Base-by-base conservation (phyloP, 805 yeast species). In the Ogataea haglerorum region DNA sequence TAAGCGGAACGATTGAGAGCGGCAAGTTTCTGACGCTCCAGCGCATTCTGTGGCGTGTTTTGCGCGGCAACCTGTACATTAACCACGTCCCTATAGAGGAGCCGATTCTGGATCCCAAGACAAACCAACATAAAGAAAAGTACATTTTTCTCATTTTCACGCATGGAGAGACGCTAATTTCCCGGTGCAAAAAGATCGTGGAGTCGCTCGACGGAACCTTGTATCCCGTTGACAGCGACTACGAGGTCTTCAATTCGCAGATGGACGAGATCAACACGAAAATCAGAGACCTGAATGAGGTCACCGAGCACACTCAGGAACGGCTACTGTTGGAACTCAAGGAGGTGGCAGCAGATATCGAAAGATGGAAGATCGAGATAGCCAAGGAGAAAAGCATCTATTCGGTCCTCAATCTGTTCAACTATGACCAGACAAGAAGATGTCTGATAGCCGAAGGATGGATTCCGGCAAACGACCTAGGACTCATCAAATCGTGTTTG, bases 361-460 rank as follows among this genome's bases (percentile, higher is more conserved):
- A 80, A 34, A 71, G 72, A 49, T 93, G 96, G 96, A 74, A 76
- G 64, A 72, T 75, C 6, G 68, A 73, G 16, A 66, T 82, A 22
- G 79, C 78, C 42, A 78, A 88, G 60, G 99, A 93, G 63, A 86
- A 86, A 59, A 82, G 88, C 10, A 81, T 90, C 12, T 89, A 83
- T 63, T 72, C 82, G 24, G 75, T 88, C 0, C 70, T 93, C 69
- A 88, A 88, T 64, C 70, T 76, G 54, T 80, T 88, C 61, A 87
- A 85, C 57, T 84, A 82, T 61, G 95, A 85, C 57, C 86, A 78
- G 49, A 69, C 82, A n/a, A 80, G 96, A 65, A 79, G 85, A 61
- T 85, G 95, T 26, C 70, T 93, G 46, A 77, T 91, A 34, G 95
- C 95, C 15, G 98, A 95, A 69, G 99, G 98, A 23, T 93, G 99